Conservation (phyloP, 2,329 filamentous ascomycete genomes). For the Epichloe amarillans region DNA sequence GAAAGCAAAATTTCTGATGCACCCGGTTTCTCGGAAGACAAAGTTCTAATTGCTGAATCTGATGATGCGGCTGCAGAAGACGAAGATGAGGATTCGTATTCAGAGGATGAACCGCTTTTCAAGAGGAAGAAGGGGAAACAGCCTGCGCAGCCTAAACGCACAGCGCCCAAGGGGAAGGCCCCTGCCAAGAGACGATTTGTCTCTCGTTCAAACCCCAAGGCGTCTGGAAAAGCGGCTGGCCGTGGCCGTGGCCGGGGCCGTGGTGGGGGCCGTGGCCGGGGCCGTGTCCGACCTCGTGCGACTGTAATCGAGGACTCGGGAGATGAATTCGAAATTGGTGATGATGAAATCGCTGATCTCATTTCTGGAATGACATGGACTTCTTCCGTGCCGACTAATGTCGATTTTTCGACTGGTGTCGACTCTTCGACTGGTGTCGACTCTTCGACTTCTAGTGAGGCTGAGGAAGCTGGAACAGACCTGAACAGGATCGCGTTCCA, state of each 20-base stretch:
- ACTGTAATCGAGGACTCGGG: background rate
- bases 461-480: slow-evolving; percentile 5
- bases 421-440: slow-evolving; percentile 6
- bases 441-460: slow-evolving; percentile 12
- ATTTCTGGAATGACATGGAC: background rate
- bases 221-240: background rate
- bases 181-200: background rate
- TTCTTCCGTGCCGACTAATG: slow-evolving; percentile 4
- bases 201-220: background rate
- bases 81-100: slow-evolving; percentile 8
- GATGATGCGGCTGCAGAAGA: slow-evolving; percentile 8
- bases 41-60: slow-evolving; percentile 8
- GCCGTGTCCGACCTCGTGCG: background rate
- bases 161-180: background rate
- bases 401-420: slow-evolving; percentile 6
- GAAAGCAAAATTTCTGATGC: slow-evolving; percentile 7
- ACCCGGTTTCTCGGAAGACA: slow-evolving; percentile 5
- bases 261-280: background rate
- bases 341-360: background rate
- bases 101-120: slow-evolving; percentile 18
- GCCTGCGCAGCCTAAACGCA: background rate
- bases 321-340: background rate
- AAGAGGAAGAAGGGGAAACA: slow-evolving; percentile 10
- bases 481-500: slow-evolving; percentile 11
- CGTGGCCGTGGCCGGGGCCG: background rate